Evolutionary conservation across 345 rosid genomes (phyloP).

Genomic region (Eucalyptus leucophloia): DNA sequence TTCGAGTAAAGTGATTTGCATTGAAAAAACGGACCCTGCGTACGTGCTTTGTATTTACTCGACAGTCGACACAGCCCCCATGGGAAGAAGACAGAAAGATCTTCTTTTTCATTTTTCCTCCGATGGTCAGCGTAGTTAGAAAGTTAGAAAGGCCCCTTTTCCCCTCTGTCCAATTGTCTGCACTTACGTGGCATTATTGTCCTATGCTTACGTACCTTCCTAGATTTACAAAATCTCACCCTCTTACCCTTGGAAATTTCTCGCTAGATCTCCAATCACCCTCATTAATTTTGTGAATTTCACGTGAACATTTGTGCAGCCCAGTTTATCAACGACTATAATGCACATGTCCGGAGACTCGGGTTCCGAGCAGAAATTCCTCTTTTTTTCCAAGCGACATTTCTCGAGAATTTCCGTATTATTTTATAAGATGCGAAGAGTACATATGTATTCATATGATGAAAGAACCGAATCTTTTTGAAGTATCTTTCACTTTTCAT

Average conservation of each 20-base stretch:
- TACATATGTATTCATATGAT: not conserved
- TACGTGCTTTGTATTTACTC: not conserved
- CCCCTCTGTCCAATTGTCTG: not conserved
- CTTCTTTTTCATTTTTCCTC: too few relatives aligned
- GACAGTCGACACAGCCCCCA: not conserved
- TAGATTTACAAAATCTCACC: not conserved
- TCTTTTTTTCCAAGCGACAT: not conserved
- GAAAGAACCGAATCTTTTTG: not conserved
- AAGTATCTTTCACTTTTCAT: not conserved
- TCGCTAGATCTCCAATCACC: not conserved
- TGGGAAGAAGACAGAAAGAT: not conserved
- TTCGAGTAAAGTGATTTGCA: not conserved
- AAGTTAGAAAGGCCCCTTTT: not conserved
- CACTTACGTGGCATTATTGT: not conserved
- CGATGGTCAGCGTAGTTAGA: not conserved
- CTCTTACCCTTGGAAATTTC: not conserved
- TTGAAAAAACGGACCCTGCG: not conserved
- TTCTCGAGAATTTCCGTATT: not conserved
- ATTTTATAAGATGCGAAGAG: not conserved
- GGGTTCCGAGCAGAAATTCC: not conserved
- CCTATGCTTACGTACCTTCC: not conserved
- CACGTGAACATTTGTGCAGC: not conserved
- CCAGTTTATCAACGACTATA: not conserved
- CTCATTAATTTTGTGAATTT: not conserved
- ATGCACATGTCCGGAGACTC: not conserved